Percentiles rank a stretch among this genome's conserved stretches.
These are phyloP conservation scores for Eucalyptus camaldulensis DNA, from an alignment of 345 rosid genomes.

Conservation along the genomic window DNA sequence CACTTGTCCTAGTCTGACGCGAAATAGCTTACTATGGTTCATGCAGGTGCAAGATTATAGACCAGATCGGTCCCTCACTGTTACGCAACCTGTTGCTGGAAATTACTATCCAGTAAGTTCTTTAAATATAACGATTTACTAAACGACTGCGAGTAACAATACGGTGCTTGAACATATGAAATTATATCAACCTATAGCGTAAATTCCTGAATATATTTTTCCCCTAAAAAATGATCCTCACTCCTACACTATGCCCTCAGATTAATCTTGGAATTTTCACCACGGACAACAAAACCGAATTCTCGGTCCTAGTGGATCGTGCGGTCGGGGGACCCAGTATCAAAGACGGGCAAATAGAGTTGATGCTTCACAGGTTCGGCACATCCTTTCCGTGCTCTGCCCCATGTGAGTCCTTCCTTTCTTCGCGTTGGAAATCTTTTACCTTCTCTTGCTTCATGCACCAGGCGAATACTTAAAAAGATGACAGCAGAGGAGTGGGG, in stretches of 20 bases:
- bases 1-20: neutral
- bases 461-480: constrained; percentile 18
- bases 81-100: constrained; percentile 73
- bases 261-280: constrained; percentile 65
- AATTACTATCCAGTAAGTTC: constrained; percentile 79
- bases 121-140: neutral
- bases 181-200: neutral
- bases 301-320: constrained; percentile 79
- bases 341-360: constrained; percentile 65
- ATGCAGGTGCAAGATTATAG: constrained; percentile 61
- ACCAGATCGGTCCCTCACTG: constrained; percentile 63
- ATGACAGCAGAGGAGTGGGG: constrained; percentile 54
- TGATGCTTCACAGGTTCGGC: constrained; percentile 81
- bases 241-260: constrained; percentile 10
- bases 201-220: neutral
- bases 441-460: neutral
- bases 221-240: neutral
- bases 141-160: neutral
- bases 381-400: neutral
- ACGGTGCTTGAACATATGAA: neutral
- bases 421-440: neutral
- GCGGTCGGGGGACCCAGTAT: constrained; percentile 78
- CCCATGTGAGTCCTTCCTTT: neutral
- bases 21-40: neutral
- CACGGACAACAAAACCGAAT: constrained; percentile 46